Evolutionary conservation across 2,329 filamentous ascomycete species (phyloP), one percentile per base, ranked within the genome.

Genomic region (Dendrostoma leiphaemia): DNA sequence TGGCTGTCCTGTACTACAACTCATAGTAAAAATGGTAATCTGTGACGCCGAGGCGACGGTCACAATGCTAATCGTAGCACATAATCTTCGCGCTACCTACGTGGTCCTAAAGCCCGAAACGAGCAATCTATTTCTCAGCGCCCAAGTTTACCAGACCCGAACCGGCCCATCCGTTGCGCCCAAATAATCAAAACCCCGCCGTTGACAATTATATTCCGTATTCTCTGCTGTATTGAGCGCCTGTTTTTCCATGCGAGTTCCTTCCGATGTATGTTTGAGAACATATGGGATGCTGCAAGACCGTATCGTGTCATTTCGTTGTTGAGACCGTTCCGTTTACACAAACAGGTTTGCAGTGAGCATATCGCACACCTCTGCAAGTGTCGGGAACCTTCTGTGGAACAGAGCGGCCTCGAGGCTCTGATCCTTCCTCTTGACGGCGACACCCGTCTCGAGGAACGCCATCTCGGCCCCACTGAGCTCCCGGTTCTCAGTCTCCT

Each of bases 401-500:
- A 61, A 59, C 2, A 77, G 46, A 3, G 70, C 62, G 12, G 60
- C 63, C 53, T 69, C 69, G 23, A 76, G 55, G 28, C 65, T 64
- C 40, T 55, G 35, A 57, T 52, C 51, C 48, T 17, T 63, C n/a
- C 37, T 35, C 44, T 61, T 52, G 48, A 38, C 66, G 61, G 67
- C 74, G 28, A 78, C 71, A 43, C 79, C 80, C 26, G 78, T 83
- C 63, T 84, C 77, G 48, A 85, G 73, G 57, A 83, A 82, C 2
- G 75, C 76, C 62, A 76, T 78, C 63, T 85, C 81, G 1, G 75
- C 75, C 8, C 74, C 75, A 19, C 77, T 80, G 17, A 86, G 69
- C 54, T 80, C 79, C 21, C 78, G 71, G 37, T 79, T 80, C 70
- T 91, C 86, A 46, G 79, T 79, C 61, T 82, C 79, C 53, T 80